Evolutionary conservation across 768 basidiomycete species (phyloP).

Genomic region (Leccinum rimulosum): DNA sequence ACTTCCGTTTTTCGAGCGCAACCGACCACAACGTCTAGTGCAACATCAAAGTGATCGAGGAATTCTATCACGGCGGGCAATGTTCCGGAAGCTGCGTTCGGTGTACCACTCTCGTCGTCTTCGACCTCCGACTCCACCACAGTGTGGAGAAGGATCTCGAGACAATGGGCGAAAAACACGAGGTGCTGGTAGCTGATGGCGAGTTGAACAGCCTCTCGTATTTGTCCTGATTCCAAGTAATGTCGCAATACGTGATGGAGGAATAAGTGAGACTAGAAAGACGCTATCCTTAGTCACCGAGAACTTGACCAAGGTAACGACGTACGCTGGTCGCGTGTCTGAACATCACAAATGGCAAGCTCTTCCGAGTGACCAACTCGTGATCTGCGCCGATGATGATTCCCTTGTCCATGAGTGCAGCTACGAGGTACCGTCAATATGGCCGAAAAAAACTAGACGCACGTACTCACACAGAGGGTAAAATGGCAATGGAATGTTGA

Average conservation of each 20-base stretch:
- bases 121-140: slow-evolving; percentile 83
- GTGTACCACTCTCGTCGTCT: slow-evolving; percentile 20
- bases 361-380: slow-evolving; percentile 71
- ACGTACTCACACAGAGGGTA: slow-evolving; percentile 81
- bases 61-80: slow-evolving; percentile 80
- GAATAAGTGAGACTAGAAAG: slow-evolving; percentile 84
- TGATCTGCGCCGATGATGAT: slow-evolving; percentile 96
- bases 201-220: slow-evolving; percentile 79
- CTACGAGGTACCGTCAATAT: slow-evolving; percentile 39
- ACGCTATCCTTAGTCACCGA: not conserved
- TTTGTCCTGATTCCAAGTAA: slow-evolving; percentile 62
- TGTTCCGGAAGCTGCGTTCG: slow-evolving; percentile 33
- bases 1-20: slow-evolving; percentile 97
- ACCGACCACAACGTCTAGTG: slow-evolving; percentile 90
- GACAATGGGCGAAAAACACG: slow-evolving; percentile 89
- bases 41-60: slow-evolving; percentile 89
- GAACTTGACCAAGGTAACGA: slow-evolving; percentile 12
- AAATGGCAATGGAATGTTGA: slow-evolving; percentile 89
- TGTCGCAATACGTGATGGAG: slow-evolving; percentile 86
- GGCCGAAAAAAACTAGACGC: not conserved
- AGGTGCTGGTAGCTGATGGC: slow-evolving; percentile 85
- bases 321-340: slow-evolving; percentile 86
- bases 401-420: slow-evolving; percentile 98
- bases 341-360: slow-evolving; percentile 87
- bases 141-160: slow-evolving; percentile 92